phyloP scores from a whole-genome alignment of 2,329 filamentous ascomycete genomes.

The Monilinia polystroma region DNA sequence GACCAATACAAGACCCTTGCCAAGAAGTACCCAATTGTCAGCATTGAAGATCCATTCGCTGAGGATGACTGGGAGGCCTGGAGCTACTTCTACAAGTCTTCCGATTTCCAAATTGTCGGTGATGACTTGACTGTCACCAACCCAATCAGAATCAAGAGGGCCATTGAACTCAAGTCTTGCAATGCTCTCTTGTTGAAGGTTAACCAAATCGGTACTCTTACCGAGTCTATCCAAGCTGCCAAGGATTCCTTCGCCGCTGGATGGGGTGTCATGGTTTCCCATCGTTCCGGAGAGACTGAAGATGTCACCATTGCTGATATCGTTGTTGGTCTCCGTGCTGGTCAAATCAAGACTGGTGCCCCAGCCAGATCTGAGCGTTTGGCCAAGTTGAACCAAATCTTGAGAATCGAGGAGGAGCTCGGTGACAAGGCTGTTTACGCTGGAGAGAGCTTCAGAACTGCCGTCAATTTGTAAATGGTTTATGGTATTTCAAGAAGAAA shows the following conservation, averaged over 20 bases:
- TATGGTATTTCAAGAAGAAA: constrained; percentile 15
- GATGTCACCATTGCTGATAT: constrained; percentile 99
- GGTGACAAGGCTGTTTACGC: constrained; percentile 89
- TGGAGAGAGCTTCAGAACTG: constrained; percentile 85
- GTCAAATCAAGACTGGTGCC: constrained; percentile 99
- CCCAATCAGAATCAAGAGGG: constrained; percentile 98
- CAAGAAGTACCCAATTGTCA: constrained; percentile 97
- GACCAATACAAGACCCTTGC: constrained; percentile 82
- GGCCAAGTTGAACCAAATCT: constrained; percentile 99
- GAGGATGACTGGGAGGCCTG: constrained; percentile 99
- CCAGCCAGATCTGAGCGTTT: constrained; percentile 96
- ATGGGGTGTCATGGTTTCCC: constrained; percentile 99
- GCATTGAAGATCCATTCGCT: constrained; percentile 97
- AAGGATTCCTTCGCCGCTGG: constrained; percentile 95
- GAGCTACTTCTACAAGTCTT: constrained; percentile 99
- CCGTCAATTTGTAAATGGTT: constrained; percentile 75
- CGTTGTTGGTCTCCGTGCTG: constrained; percentile 90
- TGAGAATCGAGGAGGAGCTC: constrained; percentile 99
- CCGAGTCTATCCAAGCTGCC: constrained; percentile 97
- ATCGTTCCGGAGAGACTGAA: constrained; percentile 98
- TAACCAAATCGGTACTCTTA: constrained; percentile 99
- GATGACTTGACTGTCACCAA: constrained; percentile 99
- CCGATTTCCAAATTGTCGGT: constrained; percentile 96
- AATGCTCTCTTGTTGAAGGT: constrained; percentile 98
- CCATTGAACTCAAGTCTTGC: constrained; percentile 97